Evolutionary conservation across 2,329 filamentous ascomycete genomes (phyloP).

Genomic region (Rhynchosporium agropyri): DNA sequence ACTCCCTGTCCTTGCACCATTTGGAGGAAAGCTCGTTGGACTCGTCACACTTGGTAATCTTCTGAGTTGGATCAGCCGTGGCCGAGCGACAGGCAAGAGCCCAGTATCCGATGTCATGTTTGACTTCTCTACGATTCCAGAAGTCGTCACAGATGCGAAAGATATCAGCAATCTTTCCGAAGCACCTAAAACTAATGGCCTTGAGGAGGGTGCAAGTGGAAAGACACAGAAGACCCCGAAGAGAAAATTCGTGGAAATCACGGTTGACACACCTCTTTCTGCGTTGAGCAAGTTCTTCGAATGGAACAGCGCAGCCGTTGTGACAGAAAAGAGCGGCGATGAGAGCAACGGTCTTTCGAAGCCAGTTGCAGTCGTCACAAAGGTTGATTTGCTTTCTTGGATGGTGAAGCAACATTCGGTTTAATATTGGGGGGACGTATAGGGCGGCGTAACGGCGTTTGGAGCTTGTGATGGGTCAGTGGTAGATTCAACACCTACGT

Average conservation of each 20-base stretch:
- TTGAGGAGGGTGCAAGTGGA: slow-evolving; percentile 36
- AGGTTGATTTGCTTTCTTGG: slow-evolving; percentile 93
- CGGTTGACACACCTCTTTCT: slow-evolving; percentile 80
- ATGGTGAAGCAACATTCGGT: slow-evolving; percentile 69
- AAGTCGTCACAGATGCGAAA: slow-evolving; percentile 87
- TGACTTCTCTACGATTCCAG: slow-evolving; percentile 83
- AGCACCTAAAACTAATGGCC: slow-evolving; percentile 40
- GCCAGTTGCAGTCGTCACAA: slow-evolving; percentile 89
- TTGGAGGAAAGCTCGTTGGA: slow-evolving; percentile 76
- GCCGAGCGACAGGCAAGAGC: slow-evolving; percentile 73
- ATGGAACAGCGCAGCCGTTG: slow-evolving; percentile 95
- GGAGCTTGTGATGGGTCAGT: slow-evolving; percentile 7
- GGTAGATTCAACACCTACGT: slow-evolving; percentile 32
- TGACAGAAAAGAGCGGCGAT: slow-evolving; percentile 72
- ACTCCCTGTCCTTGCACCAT: slow-evolving; percentile 79
- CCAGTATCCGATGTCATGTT: slow-evolving; percentile 93
- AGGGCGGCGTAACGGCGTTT: slow-evolving; percentile 15
- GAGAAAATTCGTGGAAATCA: slow-evolving; percentile 90
- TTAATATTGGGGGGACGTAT: slow-evolving; percentile 4
- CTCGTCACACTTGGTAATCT: slow-evolving; percentile 95
- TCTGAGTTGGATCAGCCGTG: slow-evolving; percentile 84
- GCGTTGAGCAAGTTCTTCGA: slow-evolving; percentile 92
- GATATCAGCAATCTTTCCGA: slow-evolving; percentile 52
- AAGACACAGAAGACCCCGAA: slow-evolving; percentile 50
- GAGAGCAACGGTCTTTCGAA: slow-evolving; percentile 59